These are phyloP conservation scores for Fusarium hostae DNA, from an alignment of 2,329 filamentous ascomycete species.

Conservation along the genomic window DNA sequence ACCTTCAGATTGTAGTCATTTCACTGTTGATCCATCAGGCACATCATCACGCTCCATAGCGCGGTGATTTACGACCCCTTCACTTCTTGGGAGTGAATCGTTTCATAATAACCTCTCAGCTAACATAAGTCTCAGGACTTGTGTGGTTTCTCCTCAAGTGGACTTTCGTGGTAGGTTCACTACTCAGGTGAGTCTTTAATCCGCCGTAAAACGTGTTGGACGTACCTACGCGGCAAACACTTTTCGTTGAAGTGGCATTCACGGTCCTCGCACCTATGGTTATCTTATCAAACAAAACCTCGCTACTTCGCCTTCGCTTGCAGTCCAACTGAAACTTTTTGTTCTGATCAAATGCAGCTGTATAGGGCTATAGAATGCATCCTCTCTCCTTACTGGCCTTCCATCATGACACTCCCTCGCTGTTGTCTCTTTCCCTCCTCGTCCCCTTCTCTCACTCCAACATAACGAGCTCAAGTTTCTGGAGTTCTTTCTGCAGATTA, in stretches of 20 bases:
- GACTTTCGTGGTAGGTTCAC: rapidly evolving
- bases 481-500: neutral
- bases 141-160: rapidly evolving
- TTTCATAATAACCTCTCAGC: rapidly evolving
- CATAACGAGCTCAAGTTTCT: neutral
- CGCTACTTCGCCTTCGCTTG: rapidly evolving
- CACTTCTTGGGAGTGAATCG: neutral
- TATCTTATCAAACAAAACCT: rapidly evolving
- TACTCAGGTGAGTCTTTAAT: rapidly evolving
- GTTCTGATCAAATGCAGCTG: rapidly evolving
- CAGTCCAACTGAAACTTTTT: rapidly evolving
- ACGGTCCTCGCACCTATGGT: neutral
- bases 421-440: neutral
- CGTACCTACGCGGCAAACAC: rapidly evolving
- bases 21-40: too few species aligned
- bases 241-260: rapidly evolving
- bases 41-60: neutral
- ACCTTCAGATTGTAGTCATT: neutral
- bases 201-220: rapidly evolving
- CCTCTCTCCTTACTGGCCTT: neutral
- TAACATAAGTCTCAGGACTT: rapidly evolving
- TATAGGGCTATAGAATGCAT: neutral
- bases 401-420: neutral
- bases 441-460: neutral
- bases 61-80: neutral